phyloP scores from a whole-genome alignment of 805 yeast species.

The Tetrapisispora taiwanensis region DNA sequence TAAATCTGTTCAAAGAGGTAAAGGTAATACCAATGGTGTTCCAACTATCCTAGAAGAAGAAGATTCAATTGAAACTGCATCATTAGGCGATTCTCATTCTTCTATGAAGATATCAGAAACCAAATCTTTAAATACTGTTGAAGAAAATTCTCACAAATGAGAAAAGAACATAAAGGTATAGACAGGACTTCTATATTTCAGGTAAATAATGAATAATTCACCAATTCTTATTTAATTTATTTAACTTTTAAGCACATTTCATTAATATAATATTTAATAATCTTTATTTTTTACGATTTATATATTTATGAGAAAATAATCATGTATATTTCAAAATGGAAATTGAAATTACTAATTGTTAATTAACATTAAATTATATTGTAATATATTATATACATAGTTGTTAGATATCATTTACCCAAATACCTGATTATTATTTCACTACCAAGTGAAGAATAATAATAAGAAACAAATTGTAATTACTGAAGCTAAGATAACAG shows the following conservation, averaged over 20 bases:
- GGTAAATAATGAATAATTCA: background rate
- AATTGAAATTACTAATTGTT: too few relatives aligned
- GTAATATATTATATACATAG: background rate
- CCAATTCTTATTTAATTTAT: background rate
- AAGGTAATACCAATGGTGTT: constrained; percentile 22
- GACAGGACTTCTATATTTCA: background rate
- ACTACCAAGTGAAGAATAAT: constrained; percentile 43
- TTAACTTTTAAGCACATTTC: background rate
- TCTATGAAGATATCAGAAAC: constrained; percentile 7
- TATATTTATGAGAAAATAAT: too few relatives aligned
- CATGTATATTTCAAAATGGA: too few relatives aligned
- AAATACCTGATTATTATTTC: background rate
- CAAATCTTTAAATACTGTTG: background rate
- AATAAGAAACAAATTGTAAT: constrained; percentile 64
- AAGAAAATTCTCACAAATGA: background rate
- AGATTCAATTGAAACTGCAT: constrained; percentile 17
- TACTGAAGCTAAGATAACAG: constrained; percentile 67
- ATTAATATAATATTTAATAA: too few relatives aligned
- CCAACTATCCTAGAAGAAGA: constrained; percentile 27
- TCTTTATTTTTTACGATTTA: background rate
- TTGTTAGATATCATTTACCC: background rate
- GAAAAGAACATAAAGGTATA: background rate
- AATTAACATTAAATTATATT: too few relatives aligned
- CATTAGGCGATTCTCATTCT: constrained; percentile 13
- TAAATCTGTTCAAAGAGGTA: constrained; percentile 19